Base-by-base conservation (phyloP, 192 early-diverging fungal genomes). In the Phlyctochytrium planicorne region DNA sequence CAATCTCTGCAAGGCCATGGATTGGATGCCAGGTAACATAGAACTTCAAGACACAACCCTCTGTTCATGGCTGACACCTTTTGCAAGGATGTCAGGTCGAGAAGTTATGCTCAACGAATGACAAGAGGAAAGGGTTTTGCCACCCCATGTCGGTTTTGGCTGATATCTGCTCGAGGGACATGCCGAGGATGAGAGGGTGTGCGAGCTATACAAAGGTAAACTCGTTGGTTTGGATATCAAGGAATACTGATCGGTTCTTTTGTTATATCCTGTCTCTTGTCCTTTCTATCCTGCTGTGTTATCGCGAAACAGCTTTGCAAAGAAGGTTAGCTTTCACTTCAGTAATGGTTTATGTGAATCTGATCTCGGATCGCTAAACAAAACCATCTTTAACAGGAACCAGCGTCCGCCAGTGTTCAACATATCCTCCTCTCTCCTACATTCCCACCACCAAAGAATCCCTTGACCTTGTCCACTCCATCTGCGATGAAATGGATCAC, bases 141-240 rank as follows among this genome's bases (percentile, higher is more conserved):
- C 75, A 63, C 4, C 79, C 79, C 0, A 76, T 86, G 65, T 82
- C 84, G 0, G n/a, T 82, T 34, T 68, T 84, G 2, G 80, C 81
- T 20, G 84, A 86, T 57, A 71, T 86, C 52, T 86, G 84, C 62
- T 61, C 76, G 10, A 59, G 70, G 23, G 84, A 86, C 59, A 86
- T 86, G 84, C 84, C 84, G 17, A 76, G 53, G 36, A 84, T 82
- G 78, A 24, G 55, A 34, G 56, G 62, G 52, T 80, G 77, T 64
- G 66, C 55, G 24, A 30, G 53, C 16, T 78, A 78, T 31, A 30
- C 31, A 30, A 34, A 60, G 62, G 36, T 78, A 47, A 20, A 20
- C n/a, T n/a, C n/a, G n/a, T n/a, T n/a, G n/a, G n/a, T n/a, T n/a
- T n/a, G n/a, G n/a, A n/a, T n/a, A n/a, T n/a, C n/a, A n/a, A n/a